phyloP scores from a whole-genome alignment of 2,329 filamentous ascomycete species.

The Incumbomyces lentus region DNA sequence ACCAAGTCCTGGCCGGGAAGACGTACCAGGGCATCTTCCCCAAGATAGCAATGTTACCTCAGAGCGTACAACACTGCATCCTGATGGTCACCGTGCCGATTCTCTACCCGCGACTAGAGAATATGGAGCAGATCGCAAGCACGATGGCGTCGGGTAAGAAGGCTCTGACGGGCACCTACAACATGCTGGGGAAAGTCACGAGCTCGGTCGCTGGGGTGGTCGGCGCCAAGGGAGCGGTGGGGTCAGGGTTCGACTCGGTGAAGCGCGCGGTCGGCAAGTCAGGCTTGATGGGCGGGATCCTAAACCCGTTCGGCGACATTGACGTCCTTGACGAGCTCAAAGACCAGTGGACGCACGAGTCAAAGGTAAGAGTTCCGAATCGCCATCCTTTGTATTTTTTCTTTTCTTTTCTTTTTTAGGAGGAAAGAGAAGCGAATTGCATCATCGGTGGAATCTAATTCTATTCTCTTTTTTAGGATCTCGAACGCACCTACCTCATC shows the following conservation, averaged over 20 bases:
- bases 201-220: constrained; percentile 92
- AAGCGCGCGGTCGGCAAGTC: constrained; percentile 95
- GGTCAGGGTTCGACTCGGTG: constrained; percentile 83
- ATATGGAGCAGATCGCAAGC: constrained; percentile 80
- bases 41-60: constrained; percentile 80
- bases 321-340: constrained; percentile 88
- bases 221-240: constrained; percentile 84
- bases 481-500: constrained; percentile 93
- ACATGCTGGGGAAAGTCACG: constrained; percentile 87
- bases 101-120: constrained; percentile 82
- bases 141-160: constrained; percentile 93
- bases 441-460: neutral
- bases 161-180: constrained; percentile 91
- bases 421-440: too few species aligned
- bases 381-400: too few species aligned
- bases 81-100: constrained; percentile 91
- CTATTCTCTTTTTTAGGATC: constrained; percentile 45
- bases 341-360: constrained; percentile 97
- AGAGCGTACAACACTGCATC: constrained; percentile 89
- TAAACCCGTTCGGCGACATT: constrained; percentile 93
- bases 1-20: constrained; percentile 86
- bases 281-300: constrained; percentile 86
- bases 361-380: constrained; percentile 51
- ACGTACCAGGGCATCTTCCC: constrained; percentile 97
- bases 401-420: too few species aligned